phyloP scores from a whole-genome alignment of 2,329 filamentous ascomycete genomes.

The Monilinia fructicola region DNA sequence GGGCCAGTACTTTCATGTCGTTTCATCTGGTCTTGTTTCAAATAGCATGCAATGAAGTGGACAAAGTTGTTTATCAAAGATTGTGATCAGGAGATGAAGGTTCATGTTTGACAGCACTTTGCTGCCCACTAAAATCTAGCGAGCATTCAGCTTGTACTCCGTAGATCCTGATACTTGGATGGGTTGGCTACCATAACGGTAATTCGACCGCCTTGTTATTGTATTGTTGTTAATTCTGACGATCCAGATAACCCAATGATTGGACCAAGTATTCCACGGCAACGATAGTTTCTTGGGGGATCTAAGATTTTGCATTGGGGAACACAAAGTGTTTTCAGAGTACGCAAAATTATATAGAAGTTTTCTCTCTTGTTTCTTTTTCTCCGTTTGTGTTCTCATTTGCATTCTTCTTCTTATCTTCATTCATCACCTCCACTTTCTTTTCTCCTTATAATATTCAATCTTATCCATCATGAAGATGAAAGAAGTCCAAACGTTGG shows the following conservation, averaged over 20 bases:
- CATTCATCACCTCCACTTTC: not conserved
- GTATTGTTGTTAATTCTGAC: not conserved
- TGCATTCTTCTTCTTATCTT: not conserved
- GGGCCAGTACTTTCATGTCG: not conserved
- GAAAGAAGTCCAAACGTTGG: conserved; percentile 16
- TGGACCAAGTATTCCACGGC: conserved; percentile 12
- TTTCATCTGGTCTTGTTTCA: conserved; percentile 12
- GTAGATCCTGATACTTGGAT: not conserved
- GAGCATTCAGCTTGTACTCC: not conserved
- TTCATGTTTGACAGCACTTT: conserved; percentile 12
- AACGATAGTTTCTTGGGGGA: not conserved
- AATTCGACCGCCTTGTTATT: not conserved
- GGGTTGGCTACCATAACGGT: not conserved
- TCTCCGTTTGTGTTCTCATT: not conserved
- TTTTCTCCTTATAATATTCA: not conserved
- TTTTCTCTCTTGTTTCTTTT: not conserved
- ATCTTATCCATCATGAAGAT: conserved; percentile 19
- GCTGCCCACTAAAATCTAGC: not conserved
- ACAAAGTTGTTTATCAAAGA: not conserved
- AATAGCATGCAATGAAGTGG: not conserved
- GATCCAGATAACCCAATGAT: not conserved
- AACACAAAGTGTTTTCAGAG: not conserved
- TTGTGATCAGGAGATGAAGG: not conserved
- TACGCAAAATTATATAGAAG: not conserved
- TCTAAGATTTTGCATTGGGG: not conserved